These are phyloP conservation scores for Xylaria sp. DNA, from an alignment of 2,329 filamentous ascomycete species.

Conservation along the genomic window DNA sequence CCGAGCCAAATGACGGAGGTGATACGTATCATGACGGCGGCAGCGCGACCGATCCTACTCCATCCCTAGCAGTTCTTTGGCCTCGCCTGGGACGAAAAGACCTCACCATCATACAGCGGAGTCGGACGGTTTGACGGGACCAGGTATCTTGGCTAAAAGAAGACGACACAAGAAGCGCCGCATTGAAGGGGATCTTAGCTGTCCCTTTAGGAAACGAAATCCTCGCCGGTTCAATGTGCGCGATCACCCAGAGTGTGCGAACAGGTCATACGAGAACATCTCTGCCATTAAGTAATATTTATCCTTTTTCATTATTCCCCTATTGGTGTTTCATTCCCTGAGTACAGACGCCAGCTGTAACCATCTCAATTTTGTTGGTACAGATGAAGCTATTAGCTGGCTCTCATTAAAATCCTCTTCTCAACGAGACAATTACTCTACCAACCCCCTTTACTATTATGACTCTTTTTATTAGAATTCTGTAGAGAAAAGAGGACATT, in stretches of 20 bases:
- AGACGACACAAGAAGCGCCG: conserved; percentile 23
- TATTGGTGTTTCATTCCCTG: not conserved
- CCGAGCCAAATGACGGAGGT: conserved; percentile 14
- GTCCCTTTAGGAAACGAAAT: conserved; percentile 37
- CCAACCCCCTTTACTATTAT: not conserved
- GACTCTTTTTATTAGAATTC: not conserved
- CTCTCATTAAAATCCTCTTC: no score
- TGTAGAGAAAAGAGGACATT: not conserved
- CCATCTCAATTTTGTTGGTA: no score
- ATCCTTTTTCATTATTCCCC: conserved; percentile 1
- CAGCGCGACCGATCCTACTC: not conserved
- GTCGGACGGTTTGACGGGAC: not conserved
- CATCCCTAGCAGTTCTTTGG: not conserved
- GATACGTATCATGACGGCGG: not conserved
- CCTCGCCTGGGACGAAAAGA: not conserved
- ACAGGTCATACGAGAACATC: conserved; percentile 30
- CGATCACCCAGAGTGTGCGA: conserved; percentile 33
- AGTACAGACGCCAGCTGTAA: no score
- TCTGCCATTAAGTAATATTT: conserved; percentile 30
- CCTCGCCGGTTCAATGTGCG: conserved; percentile 35
- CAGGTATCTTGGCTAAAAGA: not conserved
- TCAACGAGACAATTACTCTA: no score
- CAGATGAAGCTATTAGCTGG: no score
- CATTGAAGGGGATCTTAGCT: conserved; percentile 20
- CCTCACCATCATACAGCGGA: not conserved